A percentile compares a stretch with the other conserved stretches of the same genome.
phyloP scores from a whole-genome alignment of 805 yeast species.

The Ogataea ganodermae region DNA sequence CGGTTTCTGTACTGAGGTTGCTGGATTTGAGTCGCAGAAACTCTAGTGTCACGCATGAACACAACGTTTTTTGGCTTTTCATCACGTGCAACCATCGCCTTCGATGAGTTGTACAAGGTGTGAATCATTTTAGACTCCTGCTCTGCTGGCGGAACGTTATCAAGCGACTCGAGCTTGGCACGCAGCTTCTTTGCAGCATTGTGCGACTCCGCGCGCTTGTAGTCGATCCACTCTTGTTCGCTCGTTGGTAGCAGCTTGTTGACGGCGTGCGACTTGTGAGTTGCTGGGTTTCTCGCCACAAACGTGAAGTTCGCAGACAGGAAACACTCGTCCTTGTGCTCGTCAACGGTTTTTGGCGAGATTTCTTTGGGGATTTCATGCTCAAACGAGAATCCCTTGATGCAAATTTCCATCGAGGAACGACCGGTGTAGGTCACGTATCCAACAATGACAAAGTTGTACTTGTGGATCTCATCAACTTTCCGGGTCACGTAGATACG shows the following conservation, averaged over 20 bases:
- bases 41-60: conserved; percentile 70
- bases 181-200: conserved; percentile 82
- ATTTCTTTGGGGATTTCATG: conserved; percentile 51
- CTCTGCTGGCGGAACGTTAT: conserved; percentile 71
- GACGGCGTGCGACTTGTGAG: conserved; percentile 87
- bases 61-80: conserved; percentile 52
- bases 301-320: conserved; percentile 90
- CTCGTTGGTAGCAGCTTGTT: conserved; percentile 76
- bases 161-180: conserved; percentile 63
- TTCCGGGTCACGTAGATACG: conserved; percentile 84
- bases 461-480: conserved; percentile 72
- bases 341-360: conserved; percentile 58
- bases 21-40: conserved; percentile 82
- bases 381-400: conserved; percentile 79
- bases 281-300: conserved; percentile 91
- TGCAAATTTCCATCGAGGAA: conserved; percentile 93
- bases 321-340: conserved; percentile 60
- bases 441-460: conserved; percentile 85
- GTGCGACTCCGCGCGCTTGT: conserved; percentile 85
- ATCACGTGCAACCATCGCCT: conserved; percentile 36
- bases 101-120: conserved; percentile 65
- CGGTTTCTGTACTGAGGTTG: conserved; percentile 96
- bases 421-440: conserved; percentile 92
- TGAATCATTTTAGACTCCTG: conserved; percentile 77
- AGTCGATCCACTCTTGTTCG: conserved; percentile 79